A percentile compares a stretch with the other conserved stretches of the same genome.
Conservation (phyloP, 202 grass and related monocot species). For the Saccharum hybrid region DNA sequence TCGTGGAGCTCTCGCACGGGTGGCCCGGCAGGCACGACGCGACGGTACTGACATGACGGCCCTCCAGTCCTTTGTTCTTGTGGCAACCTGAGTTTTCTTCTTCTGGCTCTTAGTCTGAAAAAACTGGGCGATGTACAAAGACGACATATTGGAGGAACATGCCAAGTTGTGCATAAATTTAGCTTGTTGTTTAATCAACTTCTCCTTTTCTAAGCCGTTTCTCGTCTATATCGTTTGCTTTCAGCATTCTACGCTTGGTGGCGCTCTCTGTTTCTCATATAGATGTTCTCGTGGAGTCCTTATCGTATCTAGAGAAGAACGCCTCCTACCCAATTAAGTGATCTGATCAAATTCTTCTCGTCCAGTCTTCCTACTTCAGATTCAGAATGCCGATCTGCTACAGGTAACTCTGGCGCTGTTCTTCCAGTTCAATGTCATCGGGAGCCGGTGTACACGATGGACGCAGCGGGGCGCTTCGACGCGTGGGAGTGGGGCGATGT, state of each 20-base stretch:
- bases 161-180: background rate
- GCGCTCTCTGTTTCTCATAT: slow-evolving; percentile 89
- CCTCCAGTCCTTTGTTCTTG: no score
- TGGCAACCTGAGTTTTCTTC: slow-evolving; percentile 26
- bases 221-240: slow-evolving; percentile 27
- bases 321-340: slow-evolving; percentile 31
- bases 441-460: no score
- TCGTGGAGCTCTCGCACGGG: no score
- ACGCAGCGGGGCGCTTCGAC: no score
- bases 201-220: background rate
- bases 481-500: no score
- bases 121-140: slow-evolving; percentile 23
- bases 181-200: background rate
- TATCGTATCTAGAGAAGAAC: background rate
- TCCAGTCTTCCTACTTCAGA: background rate
- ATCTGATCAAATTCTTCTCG: background rate
- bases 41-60: no score
- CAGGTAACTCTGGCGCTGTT: slow-evolving; percentile 15
- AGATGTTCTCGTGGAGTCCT: slow-evolving; percentile 9
- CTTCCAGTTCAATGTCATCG: background rate
- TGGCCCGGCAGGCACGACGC: no score
- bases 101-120: slow-evolving; percentile 51
- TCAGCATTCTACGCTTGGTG: slow-evolving; percentile 94
- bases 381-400: background rate
- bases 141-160: background rate